phyloP scores from a whole-genome alignment of 2,329 filamentous ascomycete species.

The Chalaropsis thielavioides region DNA sequence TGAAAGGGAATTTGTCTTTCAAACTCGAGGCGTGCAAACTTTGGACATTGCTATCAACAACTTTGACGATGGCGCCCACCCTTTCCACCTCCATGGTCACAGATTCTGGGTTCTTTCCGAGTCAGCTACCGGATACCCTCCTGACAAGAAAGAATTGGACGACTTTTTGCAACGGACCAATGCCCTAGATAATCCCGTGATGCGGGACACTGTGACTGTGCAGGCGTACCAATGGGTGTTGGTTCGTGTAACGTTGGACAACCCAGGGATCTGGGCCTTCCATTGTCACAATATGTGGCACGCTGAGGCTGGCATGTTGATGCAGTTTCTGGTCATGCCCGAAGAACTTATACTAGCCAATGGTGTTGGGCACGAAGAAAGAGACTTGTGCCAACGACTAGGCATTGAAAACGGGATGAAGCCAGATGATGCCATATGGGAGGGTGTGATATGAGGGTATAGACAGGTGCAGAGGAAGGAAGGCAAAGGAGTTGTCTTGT shows the following conservation, averaged over 20 bases:
- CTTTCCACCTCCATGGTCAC: constrained; percentile 42
- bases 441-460: constrained; percentile 21
- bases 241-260: constrained; percentile 41
- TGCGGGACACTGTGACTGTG: constrained; percentile 34
- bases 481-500: not conserved
- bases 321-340: constrained; percentile 36
- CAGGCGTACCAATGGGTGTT: constrained; percentile 41
- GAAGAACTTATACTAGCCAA: not conserved
- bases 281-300: constrained; percentile 49
- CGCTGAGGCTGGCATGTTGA: constrained; percentile 41
- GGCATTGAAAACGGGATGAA: constrained; percentile 25
- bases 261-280: constrained; percentile 43
- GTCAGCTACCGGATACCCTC: constrained; percentile 26
- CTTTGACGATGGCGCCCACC: constrained; percentile 25
- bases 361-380: constrained; percentile 18
- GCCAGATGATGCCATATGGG: constrained; percentile 27
- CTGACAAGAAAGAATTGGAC: constrained; percentile 21
- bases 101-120: constrained; percentile 33
- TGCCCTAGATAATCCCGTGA: constrained; percentile 24
- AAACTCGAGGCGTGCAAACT: constrained; percentile 37
- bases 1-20: constrained; percentile 30
- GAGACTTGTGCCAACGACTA: constrained; percentile 22
- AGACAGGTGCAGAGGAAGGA: not conserved
- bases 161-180: constrained; percentile 21
- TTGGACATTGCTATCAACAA: constrained; percentile 26